These are phyloP conservation scores for Skeletonema marinoi DNA, from an alignment of 108 stramenopile genomes.

Conservation along the genomic window DNA sequence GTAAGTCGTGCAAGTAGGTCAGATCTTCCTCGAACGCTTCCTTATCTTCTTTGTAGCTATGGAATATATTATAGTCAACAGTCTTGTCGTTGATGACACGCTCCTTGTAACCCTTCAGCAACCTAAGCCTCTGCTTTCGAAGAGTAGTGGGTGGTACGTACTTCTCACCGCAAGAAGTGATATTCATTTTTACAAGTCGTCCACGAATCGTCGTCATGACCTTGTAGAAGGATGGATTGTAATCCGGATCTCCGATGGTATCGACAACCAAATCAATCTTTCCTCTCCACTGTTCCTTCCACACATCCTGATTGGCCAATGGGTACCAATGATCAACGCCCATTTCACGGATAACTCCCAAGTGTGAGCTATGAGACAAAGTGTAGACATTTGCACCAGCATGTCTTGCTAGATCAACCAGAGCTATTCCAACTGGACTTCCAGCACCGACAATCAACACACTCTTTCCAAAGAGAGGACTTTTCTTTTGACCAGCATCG, in stretches of 20 bases:
- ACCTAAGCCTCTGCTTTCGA: neutral
- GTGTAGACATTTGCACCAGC: conserved; percentile 61
- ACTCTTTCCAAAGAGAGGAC: conserved; percentile 54
- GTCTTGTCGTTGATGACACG: neutral
- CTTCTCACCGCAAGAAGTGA: neutral
- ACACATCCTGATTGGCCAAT: neutral
- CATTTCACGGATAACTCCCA: neutral
- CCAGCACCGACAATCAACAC: conserved; percentile 69
- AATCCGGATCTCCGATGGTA: neutral
- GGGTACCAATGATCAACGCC: neutral
- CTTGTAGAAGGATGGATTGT: neutral
- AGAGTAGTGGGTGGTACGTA: neutral
- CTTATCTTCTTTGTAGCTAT: neutral
- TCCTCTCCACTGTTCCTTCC: neutral
- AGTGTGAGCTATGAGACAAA: neutral
- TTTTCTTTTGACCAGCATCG: neutral
- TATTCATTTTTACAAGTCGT: neutral
- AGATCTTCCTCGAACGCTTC: neutral
- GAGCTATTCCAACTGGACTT: conserved; percentile 58
- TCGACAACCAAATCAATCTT: neutral
- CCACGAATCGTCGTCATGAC: neutral
- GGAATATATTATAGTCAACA: neutral
- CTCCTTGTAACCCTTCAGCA: neutral
- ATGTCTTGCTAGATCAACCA: conserved; percentile 58
- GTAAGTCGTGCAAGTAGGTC: neutral